phyloP scores from a whole-genome alignment of 2,329 filamentous ascomycete genomes.

The Monosporascus cannonballus region DNA sequence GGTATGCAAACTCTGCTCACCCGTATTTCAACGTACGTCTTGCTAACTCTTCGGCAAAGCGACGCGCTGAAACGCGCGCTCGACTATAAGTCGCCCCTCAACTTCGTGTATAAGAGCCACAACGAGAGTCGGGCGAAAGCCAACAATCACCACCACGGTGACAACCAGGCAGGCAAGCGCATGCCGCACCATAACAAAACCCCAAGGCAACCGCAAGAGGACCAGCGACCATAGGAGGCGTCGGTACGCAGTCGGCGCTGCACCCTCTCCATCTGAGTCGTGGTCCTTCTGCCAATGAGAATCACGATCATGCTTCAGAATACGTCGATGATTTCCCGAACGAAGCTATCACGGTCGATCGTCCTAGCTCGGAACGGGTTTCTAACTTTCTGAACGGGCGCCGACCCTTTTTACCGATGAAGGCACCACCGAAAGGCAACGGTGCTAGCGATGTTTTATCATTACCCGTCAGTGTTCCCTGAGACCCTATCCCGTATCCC shows the following conservation, averaged over 20 bases:
- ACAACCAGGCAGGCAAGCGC: constrained; percentile 27
- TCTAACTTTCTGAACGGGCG: too few relatives aligned
- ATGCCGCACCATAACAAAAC: constrained; percentile 23
- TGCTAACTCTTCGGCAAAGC: constrained; percentile 39
- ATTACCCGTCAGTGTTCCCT: background rate
- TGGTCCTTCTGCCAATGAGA: too few relatives aligned
- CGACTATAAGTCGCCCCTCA: constrained; percentile 79
- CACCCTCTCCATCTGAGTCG: too few relatives aligned
- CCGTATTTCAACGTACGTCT: constrained; percentile 1
- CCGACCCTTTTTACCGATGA: too few relatives aligned
- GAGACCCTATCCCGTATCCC: background rate
- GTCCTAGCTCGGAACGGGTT: too few relatives aligned
- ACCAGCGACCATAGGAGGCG: constrained; percentile 20
- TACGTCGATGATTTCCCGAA: too few relatives aligned
- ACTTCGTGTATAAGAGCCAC: constrained; percentile 92
- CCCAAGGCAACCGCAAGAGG: constrained; percentile 22
- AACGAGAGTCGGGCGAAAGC: constrained; percentile 88
- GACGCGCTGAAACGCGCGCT: constrained; percentile 92
- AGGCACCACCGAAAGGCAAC: background rate
- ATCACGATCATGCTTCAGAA: too few relatives aligned
- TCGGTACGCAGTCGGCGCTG: background rate
- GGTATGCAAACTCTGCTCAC: constrained; percentile 49
- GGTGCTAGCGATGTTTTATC: background rate
- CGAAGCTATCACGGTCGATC: too few relatives aligned
- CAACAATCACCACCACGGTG: constrained; percentile 34